Percentiles rank a stretch among this genome's conserved stretches.
phyloP scores from a whole-genome alignment of 257 asterid species.

The Oldenlandia corymbosa region DNA sequence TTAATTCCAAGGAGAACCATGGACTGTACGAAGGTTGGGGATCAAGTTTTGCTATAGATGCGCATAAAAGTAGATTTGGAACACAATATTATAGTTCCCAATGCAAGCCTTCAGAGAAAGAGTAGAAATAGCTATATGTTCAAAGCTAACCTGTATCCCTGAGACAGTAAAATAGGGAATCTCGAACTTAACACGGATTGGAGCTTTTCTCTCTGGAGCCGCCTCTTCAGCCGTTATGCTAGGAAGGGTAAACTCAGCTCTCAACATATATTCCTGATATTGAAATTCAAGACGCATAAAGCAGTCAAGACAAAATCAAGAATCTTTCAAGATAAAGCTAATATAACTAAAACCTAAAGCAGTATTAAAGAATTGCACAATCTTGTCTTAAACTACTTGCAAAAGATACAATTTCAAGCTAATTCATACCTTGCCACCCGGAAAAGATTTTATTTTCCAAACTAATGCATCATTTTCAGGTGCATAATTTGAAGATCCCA shows the following conservation, averaged over 20 bases:
- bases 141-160: conserved; percentile 81
- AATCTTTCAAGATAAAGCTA: background rate
- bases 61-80: background rate
- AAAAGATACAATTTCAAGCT: background rate
- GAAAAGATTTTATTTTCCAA: conserved; percentile 98
- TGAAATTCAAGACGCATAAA: conserved; percentile 2
- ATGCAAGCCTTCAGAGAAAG: background rate
- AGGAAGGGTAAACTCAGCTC: conserved; percentile 96
- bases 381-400: background rate
- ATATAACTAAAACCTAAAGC: background rate
- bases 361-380: background rate
- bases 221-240: conserved; percentile 88
- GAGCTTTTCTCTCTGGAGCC: conserved; percentile 93
- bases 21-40: no score
- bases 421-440: conserved; percentile 90
- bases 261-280: conserved; percentile 88
- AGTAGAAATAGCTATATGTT: background rate
- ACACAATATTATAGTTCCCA: background rate
- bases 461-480: conserved; percentile 90
- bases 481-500: conserved; percentile 96
- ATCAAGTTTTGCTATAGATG: background rate
- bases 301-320: background rate
- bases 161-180: conserved; percentile 99
- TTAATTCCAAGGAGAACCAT: no score
- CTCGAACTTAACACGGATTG: conserved; percentile 93